phyloP scores from a whole-genome alignment of 2,329 filamentous ascomycete species.

The Talaromyces sp. region DNA sequence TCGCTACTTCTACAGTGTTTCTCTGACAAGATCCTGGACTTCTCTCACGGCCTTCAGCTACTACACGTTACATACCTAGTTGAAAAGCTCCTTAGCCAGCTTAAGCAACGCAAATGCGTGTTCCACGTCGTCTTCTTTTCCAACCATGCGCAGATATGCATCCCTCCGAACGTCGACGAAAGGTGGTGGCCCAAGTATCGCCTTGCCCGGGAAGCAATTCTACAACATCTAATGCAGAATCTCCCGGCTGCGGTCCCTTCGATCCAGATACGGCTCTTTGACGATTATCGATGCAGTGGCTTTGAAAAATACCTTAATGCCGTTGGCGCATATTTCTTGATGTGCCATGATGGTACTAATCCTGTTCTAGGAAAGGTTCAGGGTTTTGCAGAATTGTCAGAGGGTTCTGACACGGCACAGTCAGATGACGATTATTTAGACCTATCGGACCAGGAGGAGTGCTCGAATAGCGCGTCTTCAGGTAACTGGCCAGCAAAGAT shows the following conservation, averaged over 20 bases:
- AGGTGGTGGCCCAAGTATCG: slow-evolving; percentile 49
- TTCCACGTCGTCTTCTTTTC: slow-evolving; percentile 17
- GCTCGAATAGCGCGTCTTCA: neutral
- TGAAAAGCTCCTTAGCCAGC: slow-evolving; percentile 12
- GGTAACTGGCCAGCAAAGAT: slow-evolving; percentile 16
- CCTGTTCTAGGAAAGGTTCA: neutral
- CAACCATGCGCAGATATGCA: slow-evolving; percentile 2
- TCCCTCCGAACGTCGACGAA: slow-evolving; percentile 20
- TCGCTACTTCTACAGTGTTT: slow-evolving; percentile 16
- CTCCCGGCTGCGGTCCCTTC: slow-evolving; percentile 34
- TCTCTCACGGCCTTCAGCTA: slow-evolving; percentile 13
- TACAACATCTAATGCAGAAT: slow-evolving; percentile 55
- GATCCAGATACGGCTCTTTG: slow-evolving; percentile 14
- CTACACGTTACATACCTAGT: slow-evolving; percentile 13
- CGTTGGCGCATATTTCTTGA: slow-evolving; percentile 59
- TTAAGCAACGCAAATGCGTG: slow-evolving; percentile 11
- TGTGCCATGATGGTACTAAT: slow-evolving; percentile 59
- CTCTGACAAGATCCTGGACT: slow-evolving; percentile 12
- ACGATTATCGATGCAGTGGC: slow-evolving; percentile 24
- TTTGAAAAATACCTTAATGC: slow-evolving; percentile 54
- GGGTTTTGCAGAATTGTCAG: neutral
- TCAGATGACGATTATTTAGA: slow-evolving; percentile 5
- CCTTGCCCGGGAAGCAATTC: slow-evolving; percentile 58
- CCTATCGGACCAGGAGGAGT: neutral
- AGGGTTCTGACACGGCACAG: neutral